Evolutionary conservation across 208 protist species (phyloP).

Genomic region (Crithidia acanthocephali): DNA sequence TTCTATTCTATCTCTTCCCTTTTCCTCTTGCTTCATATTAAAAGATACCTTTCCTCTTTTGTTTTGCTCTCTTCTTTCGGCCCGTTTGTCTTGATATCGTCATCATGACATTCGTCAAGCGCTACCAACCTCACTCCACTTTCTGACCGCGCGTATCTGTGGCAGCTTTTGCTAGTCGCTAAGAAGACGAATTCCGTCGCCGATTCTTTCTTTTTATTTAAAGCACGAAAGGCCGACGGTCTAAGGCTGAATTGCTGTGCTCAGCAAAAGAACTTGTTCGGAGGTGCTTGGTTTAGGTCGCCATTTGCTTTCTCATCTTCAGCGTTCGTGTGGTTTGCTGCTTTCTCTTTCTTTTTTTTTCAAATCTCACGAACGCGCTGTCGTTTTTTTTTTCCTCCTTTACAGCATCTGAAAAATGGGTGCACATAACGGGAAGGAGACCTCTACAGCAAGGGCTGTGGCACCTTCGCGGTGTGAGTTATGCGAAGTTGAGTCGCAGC

Average conservation of each 20-base stretch:
- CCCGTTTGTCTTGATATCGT: background rate
- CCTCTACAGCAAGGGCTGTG: background rate
- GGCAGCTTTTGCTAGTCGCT: too few relatives aligned
- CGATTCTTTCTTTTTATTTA: too few relatives aligned
- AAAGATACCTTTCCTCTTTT: background rate
- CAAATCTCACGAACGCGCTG: background rate
- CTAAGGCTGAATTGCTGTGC: background rate
- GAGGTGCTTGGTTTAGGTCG: background rate
- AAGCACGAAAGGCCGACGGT: background rate
- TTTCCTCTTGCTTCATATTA: background rate
- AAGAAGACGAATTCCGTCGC: background rate
- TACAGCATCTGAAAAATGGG: slow-evolving; percentile 13
- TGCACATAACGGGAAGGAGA: slow-evolving; percentile 17
- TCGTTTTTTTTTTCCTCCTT: background rate
- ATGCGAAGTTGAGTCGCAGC: slow-evolving; percentile 2
- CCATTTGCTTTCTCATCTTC: background rate
- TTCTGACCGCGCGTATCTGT: background rate
- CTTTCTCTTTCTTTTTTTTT: background rate
- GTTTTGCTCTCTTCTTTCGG: background rate
- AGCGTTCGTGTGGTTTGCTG: background rate
- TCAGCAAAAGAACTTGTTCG: background rate
- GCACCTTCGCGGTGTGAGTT: slow-evolving; percentile 10
- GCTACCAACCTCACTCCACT: background rate
- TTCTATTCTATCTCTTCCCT: background rate
- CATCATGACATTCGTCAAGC: background rate